Conservation (phyloP, 2,329 filamentous ascomycete genomes). For the Aspergillus sp. region DNA sequence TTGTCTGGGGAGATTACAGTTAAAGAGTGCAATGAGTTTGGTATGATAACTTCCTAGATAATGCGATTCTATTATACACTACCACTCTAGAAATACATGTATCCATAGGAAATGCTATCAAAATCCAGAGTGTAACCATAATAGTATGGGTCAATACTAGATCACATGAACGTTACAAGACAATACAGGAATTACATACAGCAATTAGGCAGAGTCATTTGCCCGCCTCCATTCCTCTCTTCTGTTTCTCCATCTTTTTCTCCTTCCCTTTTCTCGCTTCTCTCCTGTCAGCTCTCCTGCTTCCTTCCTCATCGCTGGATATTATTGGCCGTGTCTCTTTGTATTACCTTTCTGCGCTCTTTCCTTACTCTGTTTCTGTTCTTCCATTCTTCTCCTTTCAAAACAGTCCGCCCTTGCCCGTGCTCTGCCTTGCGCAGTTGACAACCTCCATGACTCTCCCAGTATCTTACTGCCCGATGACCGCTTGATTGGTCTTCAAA, state of each 20-base stretch:
- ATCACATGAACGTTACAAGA: neutral
- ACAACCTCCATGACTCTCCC: conserved; percentile 29
- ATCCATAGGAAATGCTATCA: neutral
- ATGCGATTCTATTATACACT: too few relatives aligned
- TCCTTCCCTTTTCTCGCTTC: neutral
- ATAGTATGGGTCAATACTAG: neutral
- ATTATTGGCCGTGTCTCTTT: neutral
- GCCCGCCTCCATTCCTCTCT: neutral
- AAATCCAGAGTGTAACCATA: neutral
- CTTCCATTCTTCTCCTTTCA: conserved; percentile 1
- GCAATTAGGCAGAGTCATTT: neutral
- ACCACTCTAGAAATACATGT: too few relatives aligned
- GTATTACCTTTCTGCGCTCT: neutral
- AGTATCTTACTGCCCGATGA: conserved; percentile 21
- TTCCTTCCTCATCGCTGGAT: conserved; percentile 2
- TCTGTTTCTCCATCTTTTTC: neutral
- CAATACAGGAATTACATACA: neutral
- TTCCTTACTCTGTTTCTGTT: conserved; percentile 1
- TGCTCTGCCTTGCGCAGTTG: conserved; percentile 11
- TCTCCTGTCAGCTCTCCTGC: neutral
- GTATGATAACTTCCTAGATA: too few relatives aligned
- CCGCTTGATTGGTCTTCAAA: conserved; percentile 27
- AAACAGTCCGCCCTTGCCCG: conserved; percentile 1
- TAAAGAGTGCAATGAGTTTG: neutral
- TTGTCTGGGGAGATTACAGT: neutral